phyloP scores from a whole-genome alignment of 306 rosid genomes.

The Quercus gilva region DNA sequence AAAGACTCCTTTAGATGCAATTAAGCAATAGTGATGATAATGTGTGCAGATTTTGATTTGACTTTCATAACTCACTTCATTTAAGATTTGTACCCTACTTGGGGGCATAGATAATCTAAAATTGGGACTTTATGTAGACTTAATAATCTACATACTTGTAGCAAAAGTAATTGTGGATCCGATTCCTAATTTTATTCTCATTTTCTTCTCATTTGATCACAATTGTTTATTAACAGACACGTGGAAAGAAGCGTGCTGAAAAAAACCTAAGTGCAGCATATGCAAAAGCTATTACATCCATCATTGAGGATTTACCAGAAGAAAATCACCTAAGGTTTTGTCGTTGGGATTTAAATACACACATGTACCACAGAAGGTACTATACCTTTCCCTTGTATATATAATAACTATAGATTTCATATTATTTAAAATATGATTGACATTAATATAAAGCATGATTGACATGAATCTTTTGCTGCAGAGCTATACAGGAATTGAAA shows the following conservation, averaged over 20 bases:
- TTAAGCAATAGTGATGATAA: not conserved
- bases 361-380: slow-evolving; percentile 64
- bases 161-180: not conserved
- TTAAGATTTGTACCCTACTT: not conserved
- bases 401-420: not conserved
- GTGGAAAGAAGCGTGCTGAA: slow-evolving; percentile 89
- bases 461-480: slow-evolving; percentile 46
- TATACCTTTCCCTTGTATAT: slow-evolving; percentile 7
- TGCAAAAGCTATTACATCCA: slow-evolving; percentile 67
- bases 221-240: slow-evolving; percentile 46
- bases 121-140: not conserved
- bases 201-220: not conserved
- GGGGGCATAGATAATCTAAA: not conserved
- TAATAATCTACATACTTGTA: not conserved
- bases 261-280: slow-evolving; percentile 75
- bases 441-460: slow-evolving; percentile 6
- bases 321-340: slow-evolving; percentile 62
- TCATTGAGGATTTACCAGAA: slow-evolving; percentile 48
- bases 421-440: slow-evolving; percentile 26
- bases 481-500: slow-evolving; percentile 63
- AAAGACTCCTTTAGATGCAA: not conserved
- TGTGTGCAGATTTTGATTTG: not conserved
- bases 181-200: not conserved
- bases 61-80: not conserved
- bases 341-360: slow-evolving; percentile 87